These are phyloP conservation scores for Styphnolobium japonicum DNA, from an alignment of 306 rosid genomes.

Conservation along the genomic window DNA sequence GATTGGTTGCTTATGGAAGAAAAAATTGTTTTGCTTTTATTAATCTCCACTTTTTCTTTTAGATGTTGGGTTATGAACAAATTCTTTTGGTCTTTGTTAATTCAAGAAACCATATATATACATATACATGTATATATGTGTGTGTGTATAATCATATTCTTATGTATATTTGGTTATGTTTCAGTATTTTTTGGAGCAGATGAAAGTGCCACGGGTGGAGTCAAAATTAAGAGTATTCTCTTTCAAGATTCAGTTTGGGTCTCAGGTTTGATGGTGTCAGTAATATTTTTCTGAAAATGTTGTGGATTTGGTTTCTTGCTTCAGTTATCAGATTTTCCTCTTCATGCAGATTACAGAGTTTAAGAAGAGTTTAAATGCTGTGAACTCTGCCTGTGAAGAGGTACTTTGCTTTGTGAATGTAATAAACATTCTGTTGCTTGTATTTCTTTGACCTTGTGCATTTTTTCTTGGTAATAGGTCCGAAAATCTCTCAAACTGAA, in stretches of 20 bases:
- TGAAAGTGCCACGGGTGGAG: slow-evolving; percentile 97
- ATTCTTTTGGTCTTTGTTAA: slow-evolving; percentile 4
- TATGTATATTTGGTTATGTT: slow-evolving; percentile 28
- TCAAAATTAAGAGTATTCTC: slow-evolving; percentile 90
- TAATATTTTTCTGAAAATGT: slow-evolving; percentile 14
- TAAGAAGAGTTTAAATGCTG: slow-evolving; percentile 68
- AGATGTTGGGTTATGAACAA: background rate
- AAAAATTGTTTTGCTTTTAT: background rate
- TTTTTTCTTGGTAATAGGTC: slow-evolving; percentile 50
- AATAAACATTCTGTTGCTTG: background rate
- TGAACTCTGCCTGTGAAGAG: slow-evolving; percentile 84
- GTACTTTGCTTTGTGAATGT: slow-evolving; percentile 45
- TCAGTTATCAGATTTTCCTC: slow-evolving; percentile 24
- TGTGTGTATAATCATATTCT: slow-evolving; percentile 1
- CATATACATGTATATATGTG: too few relatives aligned
- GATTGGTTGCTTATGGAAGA: background rate
- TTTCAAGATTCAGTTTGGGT: slow-evolving; percentile 82
- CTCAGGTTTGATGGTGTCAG: slow-evolving; percentile 70
- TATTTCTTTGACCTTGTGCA: slow-evolving; percentile 22
- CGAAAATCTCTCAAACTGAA: slow-evolving; percentile 73
- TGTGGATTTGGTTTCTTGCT: slow-evolving; percentile 25
- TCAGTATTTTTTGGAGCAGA: slow-evolving; percentile 88
- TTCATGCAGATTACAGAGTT: slow-evolving; percentile 73
- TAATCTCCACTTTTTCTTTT: background rate
- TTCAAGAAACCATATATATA: background rate